Evolutionary conservation across 2,329 filamentous ascomycete genomes (phyloP).

Genomic region (Penicillium sp.): DNA sequence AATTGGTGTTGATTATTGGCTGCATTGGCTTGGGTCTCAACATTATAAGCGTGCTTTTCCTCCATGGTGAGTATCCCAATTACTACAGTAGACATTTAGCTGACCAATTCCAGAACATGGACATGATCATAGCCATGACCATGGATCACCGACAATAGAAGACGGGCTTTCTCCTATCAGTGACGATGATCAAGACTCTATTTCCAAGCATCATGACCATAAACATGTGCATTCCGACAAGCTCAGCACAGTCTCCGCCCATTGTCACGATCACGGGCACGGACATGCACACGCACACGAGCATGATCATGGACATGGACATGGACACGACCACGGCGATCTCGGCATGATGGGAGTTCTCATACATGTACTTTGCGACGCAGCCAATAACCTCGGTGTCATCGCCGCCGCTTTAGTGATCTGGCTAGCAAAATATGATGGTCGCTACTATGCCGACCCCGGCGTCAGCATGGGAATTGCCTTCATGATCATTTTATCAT

Average conservation of each 20-base stretch:
- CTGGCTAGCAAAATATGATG: constrained; percentile 61
- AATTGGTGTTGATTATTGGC: constrained; percentile 68
- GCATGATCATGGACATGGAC: constrained; percentile 11
- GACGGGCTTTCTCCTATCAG: constrained; percentile 3
- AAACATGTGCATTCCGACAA: constrained; percentile 22
- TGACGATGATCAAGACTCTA: constrained; percentile 10
- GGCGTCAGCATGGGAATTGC: constrained; percentile 68
- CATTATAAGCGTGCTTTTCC: constrained; percentile 62
- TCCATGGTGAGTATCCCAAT: constrained; percentile 55
- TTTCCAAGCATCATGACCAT: constrained; percentile 25
- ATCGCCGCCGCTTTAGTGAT: constrained; percentile 69
- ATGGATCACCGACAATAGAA: constrained; percentile 11
- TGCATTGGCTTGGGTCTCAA: constrained; percentile 67
- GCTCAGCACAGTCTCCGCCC: neutral
- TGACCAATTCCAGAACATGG: constrained; percentile 19
- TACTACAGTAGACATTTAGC: neutral
- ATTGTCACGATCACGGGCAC: constrained; percentile 11
- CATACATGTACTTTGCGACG: constrained; percentile 70
- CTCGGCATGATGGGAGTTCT: constrained; percentile 72
- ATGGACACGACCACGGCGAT: constrained; percentile 45
- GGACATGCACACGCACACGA: constrained; percentile 4
- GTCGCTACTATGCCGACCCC: constrained; percentile 71
- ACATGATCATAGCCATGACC: constrained; percentile 14
- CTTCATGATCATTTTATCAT: constrained; percentile 68
- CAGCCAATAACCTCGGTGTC: constrained; percentile 74